phyloP scores from a whole-genome alignment of 1,284 basidiomycete species.

The Agroathelia rolfsii region DNA sequence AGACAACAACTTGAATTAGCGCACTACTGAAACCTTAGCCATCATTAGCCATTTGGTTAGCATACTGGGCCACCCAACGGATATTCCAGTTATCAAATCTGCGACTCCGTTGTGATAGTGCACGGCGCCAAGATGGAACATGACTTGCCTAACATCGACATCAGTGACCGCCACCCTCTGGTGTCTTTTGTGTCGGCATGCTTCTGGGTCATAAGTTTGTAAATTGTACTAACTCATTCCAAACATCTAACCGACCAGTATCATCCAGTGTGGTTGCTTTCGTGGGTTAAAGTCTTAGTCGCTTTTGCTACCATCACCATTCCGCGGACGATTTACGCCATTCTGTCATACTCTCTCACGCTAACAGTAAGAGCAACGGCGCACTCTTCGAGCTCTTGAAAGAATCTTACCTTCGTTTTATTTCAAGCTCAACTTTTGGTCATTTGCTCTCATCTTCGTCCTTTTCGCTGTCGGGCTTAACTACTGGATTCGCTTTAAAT shows the following conservation, averaged over 20 bases:
- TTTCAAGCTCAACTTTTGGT: conserved; percentile 77
- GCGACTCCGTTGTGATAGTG: too few relatives aligned
- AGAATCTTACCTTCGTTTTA: conserved; percentile 5
- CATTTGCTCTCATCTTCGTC: conserved; percentile 69
- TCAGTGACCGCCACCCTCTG: conserved; percentile 44
- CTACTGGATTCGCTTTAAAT: conserved; percentile 79
- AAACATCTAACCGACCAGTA: conserved; percentile 5
- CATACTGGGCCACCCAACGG: too few relatives aligned
- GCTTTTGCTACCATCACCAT: conserved; percentile 74
- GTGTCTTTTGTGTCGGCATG: conserved; percentile 72
- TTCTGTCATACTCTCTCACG: conserved; percentile 84
- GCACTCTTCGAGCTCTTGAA: conserved; percentile 4
- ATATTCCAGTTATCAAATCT: too few relatives aligned
- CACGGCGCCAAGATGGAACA: too few relatives aligned
- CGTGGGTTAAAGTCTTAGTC: conserved; percentile 61
- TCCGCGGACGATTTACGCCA: conserved; percentile 65
- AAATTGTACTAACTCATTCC: conserved; percentile 4
- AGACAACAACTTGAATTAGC: too few relatives aligned
- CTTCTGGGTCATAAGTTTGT: conserved; percentile 74
- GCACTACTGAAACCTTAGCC: too few relatives aligned
- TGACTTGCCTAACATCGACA: too few relatives aligned
- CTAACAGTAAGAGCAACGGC: conserved; percentile 48
- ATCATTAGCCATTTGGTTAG: too few relatives aligned
- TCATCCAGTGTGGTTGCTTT: conserved; percentile 65
- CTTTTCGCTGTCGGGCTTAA: conserved; percentile 60